Evolutionary conservation across 176 grass and related monocot genomes (phyloP).

Genomic region (Eremochloa ophiuroides): DNA sequence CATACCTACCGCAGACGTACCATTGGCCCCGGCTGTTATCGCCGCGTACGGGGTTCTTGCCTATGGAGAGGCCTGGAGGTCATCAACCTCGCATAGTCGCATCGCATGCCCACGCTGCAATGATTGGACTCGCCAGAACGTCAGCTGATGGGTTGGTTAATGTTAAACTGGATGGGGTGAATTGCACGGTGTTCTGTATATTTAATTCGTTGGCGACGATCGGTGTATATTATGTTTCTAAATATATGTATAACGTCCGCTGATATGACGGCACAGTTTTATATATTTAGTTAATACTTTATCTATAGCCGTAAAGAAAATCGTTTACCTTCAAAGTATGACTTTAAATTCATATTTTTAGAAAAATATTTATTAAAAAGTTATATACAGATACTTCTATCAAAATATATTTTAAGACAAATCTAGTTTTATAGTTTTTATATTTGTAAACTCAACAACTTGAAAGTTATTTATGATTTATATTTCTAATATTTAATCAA

Average conservation of each 20-base stretch:
- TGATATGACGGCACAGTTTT: background rate
- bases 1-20: no score
- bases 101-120: background rate
- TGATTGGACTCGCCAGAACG: background rate
- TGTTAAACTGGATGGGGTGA: background rate
- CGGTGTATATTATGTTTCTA: background rate
- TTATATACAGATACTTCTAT: no score
- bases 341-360: no score
- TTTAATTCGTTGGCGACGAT: background rate
- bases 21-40: background rate
- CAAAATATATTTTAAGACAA: no score
- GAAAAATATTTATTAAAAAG: no score
- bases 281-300: background rate
- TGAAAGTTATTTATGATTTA: no score
- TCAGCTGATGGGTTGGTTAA: background rate
- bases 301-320: background rate
- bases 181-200: background rate
- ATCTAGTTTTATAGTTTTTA: no score
- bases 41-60: slow-evolving; percentile 6
- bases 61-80: background rate
- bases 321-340: background rate
- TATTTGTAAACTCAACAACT: no score
- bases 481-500: no score
- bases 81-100: background rate
- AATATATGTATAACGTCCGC: no score